Conservation (phyloP, 768 basidiomycete species). For the Auriscalpium orientale region DNA sequence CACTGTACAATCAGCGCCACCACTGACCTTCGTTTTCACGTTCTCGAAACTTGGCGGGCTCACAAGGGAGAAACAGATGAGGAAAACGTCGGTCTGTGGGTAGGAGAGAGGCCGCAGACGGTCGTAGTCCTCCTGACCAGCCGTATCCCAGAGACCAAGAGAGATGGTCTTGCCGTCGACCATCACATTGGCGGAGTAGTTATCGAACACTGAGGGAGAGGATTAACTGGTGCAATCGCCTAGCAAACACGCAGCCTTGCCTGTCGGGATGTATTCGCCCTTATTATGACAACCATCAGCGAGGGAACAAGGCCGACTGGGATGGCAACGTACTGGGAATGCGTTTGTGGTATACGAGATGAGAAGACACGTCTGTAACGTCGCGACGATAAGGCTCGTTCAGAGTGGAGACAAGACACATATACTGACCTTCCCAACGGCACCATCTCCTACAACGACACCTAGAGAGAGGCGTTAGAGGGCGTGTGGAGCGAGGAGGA, state of each 20-base stretch:
- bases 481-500: slow-evolving; percentile 1
- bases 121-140: slow-evolving; percentile 99
- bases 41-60: slow-evolving; percentile 98
- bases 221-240: background rate
- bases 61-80: slow-evolving; percentile 98
- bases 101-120: slow-evolving; percentile 96
- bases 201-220: slow-evolving; percentile 79
- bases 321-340: slow-evolving; percentile 63
- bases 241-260: slow-evolving; percentile 33
- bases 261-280: slow-evolving; percentile 97
- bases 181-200: slow-evolving; percentile 98
- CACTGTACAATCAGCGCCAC: background rate
- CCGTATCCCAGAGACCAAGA: slow-evolving; percentile 99
- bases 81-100: slow-evolving; percentile 98
- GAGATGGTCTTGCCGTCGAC: slow-evolving; percentile 99
- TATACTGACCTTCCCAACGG: slow-evolving; percentile 82
- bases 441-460: slow-evolving; percentile 98
- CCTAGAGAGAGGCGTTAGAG: slow-evolving; percentile 42
- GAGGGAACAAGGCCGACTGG: background rate
- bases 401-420: slow-evolving; percentile 8
- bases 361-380: slow-evolving; percentile 83
- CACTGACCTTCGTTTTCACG: slow-evolving; percentile 87
- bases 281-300: slow-evolving; percentile 23
- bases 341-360: slow-evolving; percentile 99
- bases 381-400: slow-evolving; percentile 15